A percentile compares a stretch with the other conserved stretches of the same genome.
Evolutionary conservation across 495 filamentous ascomycete species (phyloP).

Genomic region (Cryomyces minteri): DNA sequence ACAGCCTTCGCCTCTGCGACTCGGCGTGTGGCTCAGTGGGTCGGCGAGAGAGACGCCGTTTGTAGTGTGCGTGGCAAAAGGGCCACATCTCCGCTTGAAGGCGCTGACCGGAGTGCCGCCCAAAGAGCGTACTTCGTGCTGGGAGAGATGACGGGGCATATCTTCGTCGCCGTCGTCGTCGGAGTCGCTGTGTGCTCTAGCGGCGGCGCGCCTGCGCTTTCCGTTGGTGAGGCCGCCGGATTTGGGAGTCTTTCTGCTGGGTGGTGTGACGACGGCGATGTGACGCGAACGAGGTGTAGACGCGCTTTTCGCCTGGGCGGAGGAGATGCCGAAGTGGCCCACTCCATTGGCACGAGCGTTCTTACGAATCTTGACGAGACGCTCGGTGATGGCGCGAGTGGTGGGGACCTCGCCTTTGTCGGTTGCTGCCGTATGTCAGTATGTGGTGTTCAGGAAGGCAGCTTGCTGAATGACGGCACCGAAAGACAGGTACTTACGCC

Average conservation of each 20-base stretch:
- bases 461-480: not conserved
- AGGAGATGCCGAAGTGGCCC: not conserved
- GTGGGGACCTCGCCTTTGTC: conserved; percentile 19
- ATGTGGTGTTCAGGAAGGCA: not conserved
- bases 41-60: too few species aligned
- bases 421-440: conserved; percentile 5
- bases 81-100: too few species aligned
- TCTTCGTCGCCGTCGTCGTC: not conserved
- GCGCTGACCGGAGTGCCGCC: too few species aligned
- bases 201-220: not conserved
- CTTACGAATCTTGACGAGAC: conserved; percentile 25
- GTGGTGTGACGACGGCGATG: not conserved
- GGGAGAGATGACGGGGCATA: too few species aligned
- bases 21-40: too few species aligned
- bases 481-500: conserved; percentile 22
- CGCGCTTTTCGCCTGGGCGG: not conserved
- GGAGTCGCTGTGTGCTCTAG: not conserved
- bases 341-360: conserved; percentile 5
- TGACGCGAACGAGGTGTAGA: not conserved
- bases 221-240: not conserved
- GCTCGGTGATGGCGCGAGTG: conserved; percentile 30
- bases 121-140: too few species aligned
- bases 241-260: not conserved
- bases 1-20: too few species aligned
- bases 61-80: too few species aligned